Conservation (phyloP, 805 yeast species). For the Starmerella geochares region DNA sequence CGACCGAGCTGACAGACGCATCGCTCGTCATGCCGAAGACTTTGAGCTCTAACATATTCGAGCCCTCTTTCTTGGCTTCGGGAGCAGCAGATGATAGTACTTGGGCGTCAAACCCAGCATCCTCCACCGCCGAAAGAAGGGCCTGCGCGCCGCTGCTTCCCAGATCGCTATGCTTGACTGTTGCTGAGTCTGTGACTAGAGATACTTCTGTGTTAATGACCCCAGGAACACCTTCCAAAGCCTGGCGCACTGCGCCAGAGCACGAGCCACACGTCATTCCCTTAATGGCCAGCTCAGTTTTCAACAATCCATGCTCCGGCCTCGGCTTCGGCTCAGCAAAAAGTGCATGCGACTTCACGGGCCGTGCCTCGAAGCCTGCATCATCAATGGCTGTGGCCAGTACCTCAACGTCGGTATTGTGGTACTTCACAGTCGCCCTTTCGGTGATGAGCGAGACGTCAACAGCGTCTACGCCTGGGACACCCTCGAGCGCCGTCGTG, state of each 20-base stretch:
- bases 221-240: conserved; percentile 41
- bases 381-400: conserved; percentile 56
- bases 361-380: conserved; percentile 56
- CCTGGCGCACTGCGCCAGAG: conserved; percentile 52
- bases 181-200: conserved; percentile 64
- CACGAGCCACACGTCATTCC: conserved; percentile 96
- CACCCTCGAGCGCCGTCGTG: conserved; percentile 40
- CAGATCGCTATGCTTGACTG: conserved; percentile 39
- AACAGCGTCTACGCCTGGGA: conserved; percentile 45
- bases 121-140: conserved; percentile 52
- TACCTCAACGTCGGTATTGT: conserved; percentile 31
- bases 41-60: conserved; percentile 27
- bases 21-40: conserved; percentile 61
- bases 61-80: conserved; percentile 4
- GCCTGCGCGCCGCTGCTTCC: conserved; percentile 29
- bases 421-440: conserved; percentile 52
- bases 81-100: background rate
- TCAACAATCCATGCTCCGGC: background rate
- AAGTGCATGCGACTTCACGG: conserved; percentile 4
- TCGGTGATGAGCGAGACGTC: conserved; percentile 69
- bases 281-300: conserved; percentile 31
- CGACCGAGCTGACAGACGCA: conserved; percentile 42
- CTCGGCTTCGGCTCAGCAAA: background rate
- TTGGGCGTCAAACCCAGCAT: conserved; percentile 60
- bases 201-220: conserved; percentile 54